Evolutionary conservation across 164 flowering plant genomes (phyloP).

Genomic region (Stephania japonica): DNA sequence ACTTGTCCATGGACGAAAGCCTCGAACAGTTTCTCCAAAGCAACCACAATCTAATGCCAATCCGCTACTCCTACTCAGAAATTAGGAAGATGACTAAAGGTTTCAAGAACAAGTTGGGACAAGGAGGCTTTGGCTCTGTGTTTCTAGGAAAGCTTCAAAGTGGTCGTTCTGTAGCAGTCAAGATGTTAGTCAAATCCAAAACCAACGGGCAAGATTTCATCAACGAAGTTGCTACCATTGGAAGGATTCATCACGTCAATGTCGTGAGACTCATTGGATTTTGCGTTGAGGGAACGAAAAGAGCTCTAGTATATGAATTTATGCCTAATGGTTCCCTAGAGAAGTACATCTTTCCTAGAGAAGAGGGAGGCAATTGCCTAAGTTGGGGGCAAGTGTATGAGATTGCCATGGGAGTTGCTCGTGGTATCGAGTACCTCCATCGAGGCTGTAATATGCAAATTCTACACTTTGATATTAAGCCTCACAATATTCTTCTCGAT

Average conservation of each 20-base stretch:
- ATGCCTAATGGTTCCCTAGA: conserved; percentile 17
- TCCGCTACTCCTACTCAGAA: conserved; percentile 5
- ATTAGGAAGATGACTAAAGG: conserved; percentile 4
- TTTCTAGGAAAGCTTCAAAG: conserved; percentile 8
- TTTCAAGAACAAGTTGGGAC: conserved; percentile 11
- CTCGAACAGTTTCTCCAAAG: conserved; percentile 8
- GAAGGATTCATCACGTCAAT: conserved; percentile 15
- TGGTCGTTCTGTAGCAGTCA: conserved; percentile 1
- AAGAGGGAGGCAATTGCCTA: not conserved
- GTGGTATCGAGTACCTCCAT: conserved; percentile 9
- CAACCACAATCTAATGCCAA: conserved; percentile 2
- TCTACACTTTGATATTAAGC: conserved; percentile 29
- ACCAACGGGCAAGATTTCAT: conserved; percentile 12
- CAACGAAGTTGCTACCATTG: conserved; percentile 13
- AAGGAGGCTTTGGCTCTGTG: conserved; percentile 16
- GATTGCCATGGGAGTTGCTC: conserved; percentile 13
- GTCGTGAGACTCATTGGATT: conserved; percentile 8
- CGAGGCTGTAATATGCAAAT: conserved; percentile 6
- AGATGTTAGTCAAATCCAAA: conserved; percentile 5
- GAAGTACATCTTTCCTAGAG: not conserved
- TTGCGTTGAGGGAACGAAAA: conserved; percentile 3
- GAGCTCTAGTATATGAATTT: conserved; percentile 12
- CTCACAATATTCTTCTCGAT: conserved; percentile 13
- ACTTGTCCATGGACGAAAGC: not conserved
- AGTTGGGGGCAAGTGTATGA: conserved; percentile 2